A percentile compares a stretch with the other conserved stretches of the same genome.
These are phyloP conservation scores for Lasiodiplodia citricola DNA, from an alignment of 2,329 filamentous ascomycete genomes.

Conservation along the genomic window DNA sequence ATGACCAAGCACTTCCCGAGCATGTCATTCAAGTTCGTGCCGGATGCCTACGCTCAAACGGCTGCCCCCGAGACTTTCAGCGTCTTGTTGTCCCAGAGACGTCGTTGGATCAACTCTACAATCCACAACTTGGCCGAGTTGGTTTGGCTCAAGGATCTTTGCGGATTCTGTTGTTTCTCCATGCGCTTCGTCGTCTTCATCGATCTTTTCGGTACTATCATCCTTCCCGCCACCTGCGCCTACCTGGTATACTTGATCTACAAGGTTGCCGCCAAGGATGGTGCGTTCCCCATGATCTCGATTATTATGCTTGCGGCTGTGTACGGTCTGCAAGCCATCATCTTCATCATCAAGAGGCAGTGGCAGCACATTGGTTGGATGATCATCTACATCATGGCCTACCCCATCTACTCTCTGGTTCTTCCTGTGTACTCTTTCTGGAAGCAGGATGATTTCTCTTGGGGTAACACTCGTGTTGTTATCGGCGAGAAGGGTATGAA, in stretches of 20 bases:
- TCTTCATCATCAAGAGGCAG: conserved; percentile 95
- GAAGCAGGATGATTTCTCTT: conserved; percentile 98
- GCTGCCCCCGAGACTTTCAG: conserved; percentile 94
- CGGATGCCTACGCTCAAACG: conserved; percentile 90
- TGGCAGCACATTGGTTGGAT: conserved; percentile 99
- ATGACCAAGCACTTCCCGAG: conserved; percentile 98
- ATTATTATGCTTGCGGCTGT: conserved; percentile 88
- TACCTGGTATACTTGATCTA: conserved; percentile 92
- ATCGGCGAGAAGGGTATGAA: conserved; percentile 92
- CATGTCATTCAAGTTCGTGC: conserved; percentile 96
- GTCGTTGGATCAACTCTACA: conserved; percentile 99
- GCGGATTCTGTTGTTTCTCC: conserved; percentile 97
- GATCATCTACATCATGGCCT: conserved; percentile 97
- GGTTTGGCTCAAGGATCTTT: conserved; percentile 89
- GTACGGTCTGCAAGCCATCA: conserved; percentile 93
- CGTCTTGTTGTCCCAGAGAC: conserved; percentile 93
- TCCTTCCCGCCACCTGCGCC: conserved; percentile 84
- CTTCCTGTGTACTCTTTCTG: conserved; percentile 98
- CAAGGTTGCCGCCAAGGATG: conserved; percentile 68
- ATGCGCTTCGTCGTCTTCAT: conserved; percentile 98
- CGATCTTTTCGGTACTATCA: conserved; percentile 89
- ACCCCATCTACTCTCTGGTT: conserved; percentile 89
- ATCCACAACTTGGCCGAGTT: conserved; percentile 95
- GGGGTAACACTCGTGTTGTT: conserved; percentile 98
- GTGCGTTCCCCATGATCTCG: conserved; percentile 84